These are phyloP conservation scores for Melaleuca quinquenervia DNA, from an alignment of 345 rosid genomes.

Conservation along the genomic window DNA sequence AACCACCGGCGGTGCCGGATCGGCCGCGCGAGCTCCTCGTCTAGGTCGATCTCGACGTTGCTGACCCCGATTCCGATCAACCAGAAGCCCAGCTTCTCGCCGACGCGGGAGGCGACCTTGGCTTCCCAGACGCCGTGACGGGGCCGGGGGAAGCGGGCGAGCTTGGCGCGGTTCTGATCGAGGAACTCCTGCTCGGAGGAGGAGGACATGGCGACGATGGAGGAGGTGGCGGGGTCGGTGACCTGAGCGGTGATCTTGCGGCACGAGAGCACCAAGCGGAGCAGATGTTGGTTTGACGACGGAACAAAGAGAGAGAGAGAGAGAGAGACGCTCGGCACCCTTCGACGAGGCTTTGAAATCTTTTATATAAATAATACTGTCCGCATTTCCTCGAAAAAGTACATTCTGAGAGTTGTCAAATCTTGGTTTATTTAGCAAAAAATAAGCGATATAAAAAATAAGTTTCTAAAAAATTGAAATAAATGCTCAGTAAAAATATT, in stretches of 20 bases:
- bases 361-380: no score
- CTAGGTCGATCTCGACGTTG: constrained; percentile 35
- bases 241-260: constrained; percentile 85
- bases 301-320: neutral
- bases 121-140: constrained; percentile 50
- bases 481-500: no score
- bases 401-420: neutral
- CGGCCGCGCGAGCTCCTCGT: constrained; percentile 68
- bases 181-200: constrained; percentile 71
- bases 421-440: no score
- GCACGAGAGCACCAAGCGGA: constrained; percentile 70
- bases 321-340: neutral
- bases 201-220: constrained; percentile 84
- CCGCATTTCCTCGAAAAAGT: neutral
- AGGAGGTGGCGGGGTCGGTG: constrained; percentile 38
- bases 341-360: neutral
- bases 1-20: constrained; percentile 51
- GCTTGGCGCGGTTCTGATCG: constrained; percentile 46
- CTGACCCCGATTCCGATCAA: constrained; percentile 53
- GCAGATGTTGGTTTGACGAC: constrained; percentile 46
- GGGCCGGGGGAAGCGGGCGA: constrained; percentile 44
- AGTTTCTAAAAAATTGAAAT: no score
- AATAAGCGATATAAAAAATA: no score
- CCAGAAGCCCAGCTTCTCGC: constrained; percentile 72
- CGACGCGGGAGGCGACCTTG: constrained; percentile 63